Base-by-base conservation (phyloP, 2,329 filamentous ascomycete species). In the Rhytidhysteron rufulum region DNA sequence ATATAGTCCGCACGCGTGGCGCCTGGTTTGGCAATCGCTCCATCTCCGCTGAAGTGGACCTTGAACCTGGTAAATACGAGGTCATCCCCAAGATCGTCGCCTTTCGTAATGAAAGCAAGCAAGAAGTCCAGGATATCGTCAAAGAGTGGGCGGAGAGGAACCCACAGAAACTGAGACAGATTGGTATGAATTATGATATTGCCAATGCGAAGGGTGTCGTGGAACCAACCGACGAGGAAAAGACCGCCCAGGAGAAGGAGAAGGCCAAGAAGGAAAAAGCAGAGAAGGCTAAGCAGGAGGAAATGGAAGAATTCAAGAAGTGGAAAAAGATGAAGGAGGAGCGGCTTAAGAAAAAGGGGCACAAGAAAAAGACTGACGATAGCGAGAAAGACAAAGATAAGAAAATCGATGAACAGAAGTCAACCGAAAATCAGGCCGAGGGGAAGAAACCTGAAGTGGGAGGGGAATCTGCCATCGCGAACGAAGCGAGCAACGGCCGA, bases 41-140 rank as follows among this genome's bases (percentile, higher is more conserved):
- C 4, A 82, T 89, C 37, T 88, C 83, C 35, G 81, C 86, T 2
- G 87, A 93, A 58, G 74, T 91, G 15, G 74, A 83, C 20, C 77
- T 93, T 31, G 78, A 85, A 17, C 77, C 82, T 0, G 88, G 88
- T 5, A 78, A 75, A 25, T 93, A 93, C 62, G 79, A 80, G 19
- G 78, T 94, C 4, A 70, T 87, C 15, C 77, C 90, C 58, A 88
- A 86, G 55, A 75, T 91, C 37, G 80, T 80, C 3, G 85, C 85
- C 1, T 72, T 72, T 24, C 77, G 82, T 13, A 49, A 67, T 27
- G 46, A 60, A 4, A 59, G 73, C 15, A 63, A 71, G 4, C 61
- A 68, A 1, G 69, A 78, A 1, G 77, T 85, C 16, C 80, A 86
- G 46, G 75, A 86, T 19, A 80, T 85, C 0, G 78, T 90, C 2